Conservation (phyloP, 2,329 filamentous ascomycete species). For the Ophiostoma triangulosporum region DNA sequence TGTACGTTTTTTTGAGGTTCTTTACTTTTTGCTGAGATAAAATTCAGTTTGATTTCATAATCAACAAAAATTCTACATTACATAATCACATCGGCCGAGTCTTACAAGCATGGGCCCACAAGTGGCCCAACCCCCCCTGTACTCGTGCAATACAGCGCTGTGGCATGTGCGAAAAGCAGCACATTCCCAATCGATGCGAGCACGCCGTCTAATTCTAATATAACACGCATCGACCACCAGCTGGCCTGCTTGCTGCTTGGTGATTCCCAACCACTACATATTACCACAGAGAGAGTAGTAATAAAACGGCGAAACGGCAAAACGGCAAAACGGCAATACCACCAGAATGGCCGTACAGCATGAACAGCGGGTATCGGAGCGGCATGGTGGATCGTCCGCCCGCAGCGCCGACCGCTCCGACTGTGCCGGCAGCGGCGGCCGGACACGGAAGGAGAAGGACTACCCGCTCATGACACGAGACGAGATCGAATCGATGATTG, state of each 20-base stretch:
- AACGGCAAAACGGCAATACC: not conserved
- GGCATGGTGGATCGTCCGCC: not conserved
- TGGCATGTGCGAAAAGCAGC: not conserved
- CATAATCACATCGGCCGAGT: not conserved
- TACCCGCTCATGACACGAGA: conserved; percentile 29
- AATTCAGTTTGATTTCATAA: too few relatives aligned
- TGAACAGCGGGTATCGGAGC: not conserved
- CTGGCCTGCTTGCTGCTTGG: not conserved
- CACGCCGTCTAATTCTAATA: not conserved
- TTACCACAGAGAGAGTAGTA: not conserved
- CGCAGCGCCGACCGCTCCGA: not conserved
- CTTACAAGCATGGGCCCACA: not conserved
- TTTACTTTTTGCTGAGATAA: too few relatives aligned
- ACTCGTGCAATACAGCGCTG: not conserved
- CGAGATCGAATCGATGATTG: conserved; percentile 71
- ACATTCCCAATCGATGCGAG: not conserved
- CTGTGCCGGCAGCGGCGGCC: not conserved
- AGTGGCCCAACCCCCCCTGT: not conserved
- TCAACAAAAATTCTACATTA: too few relatives aligned
- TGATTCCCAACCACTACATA: not conserved
- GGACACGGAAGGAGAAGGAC: conserved; percentile 4
- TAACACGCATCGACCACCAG: not conserved
- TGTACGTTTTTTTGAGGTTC: too few relatives aligned
- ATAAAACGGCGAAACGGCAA: not conserved
- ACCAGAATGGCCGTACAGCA: not conserved